Conservation (phyloP, 1,284 basidiomycete species). For the Anthracocystis panici-leucophaei region DNA sequence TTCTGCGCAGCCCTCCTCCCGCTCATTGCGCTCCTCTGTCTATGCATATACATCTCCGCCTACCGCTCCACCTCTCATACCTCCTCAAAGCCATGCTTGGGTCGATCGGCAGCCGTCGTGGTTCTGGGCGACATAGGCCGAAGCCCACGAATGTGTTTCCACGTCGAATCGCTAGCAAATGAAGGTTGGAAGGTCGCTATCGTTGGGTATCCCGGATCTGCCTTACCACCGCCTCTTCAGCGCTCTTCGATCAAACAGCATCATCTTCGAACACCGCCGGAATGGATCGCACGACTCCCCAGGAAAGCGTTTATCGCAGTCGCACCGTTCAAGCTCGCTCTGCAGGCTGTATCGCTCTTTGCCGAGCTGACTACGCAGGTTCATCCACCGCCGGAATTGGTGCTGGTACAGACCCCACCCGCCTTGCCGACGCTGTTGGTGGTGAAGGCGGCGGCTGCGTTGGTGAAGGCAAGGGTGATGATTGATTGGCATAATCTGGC, state of each 20-base stretch:
- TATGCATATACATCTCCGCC: constrained; percentile 56
- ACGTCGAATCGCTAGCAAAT: constrained; percentile 89
- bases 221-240: constrained; percentile 48
- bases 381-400: constrained; percentile 80
- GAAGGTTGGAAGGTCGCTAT: constrained; percentile 83
- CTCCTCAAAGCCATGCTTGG: constrained; percentile 28
- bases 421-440: constrained; percentile 92
- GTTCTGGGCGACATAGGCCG: constrained; percentile 96
- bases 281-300: constrained; percentile 74
- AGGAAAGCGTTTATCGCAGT: constrained; percentile 76
- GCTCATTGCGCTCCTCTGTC: constrained; percentile 39
- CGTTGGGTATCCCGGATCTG: constrained; percentile 78
- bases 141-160: constrained; percentile 98
- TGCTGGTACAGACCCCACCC: constrained; percentile 95
- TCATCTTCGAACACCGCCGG: constrained; percentile 77
- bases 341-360: constrained; percentile 57
- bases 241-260: constrained; percentile 66
- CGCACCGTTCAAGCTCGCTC: constrained; percentile 82
- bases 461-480: constrained; percentile 84
- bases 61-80: constrained; percentile 35
- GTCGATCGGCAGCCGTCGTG: constrained; percentile 78
- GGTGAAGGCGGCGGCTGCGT: constrained; percentile 78
- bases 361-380: constrained; percentile 72
- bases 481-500: constrained; percentile 99
- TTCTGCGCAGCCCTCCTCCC: constrained; percentile 40